phyloP scores from a whole-genome alignment of 345 rosid genomes.

The Bruguiera parviflora region DNA sequence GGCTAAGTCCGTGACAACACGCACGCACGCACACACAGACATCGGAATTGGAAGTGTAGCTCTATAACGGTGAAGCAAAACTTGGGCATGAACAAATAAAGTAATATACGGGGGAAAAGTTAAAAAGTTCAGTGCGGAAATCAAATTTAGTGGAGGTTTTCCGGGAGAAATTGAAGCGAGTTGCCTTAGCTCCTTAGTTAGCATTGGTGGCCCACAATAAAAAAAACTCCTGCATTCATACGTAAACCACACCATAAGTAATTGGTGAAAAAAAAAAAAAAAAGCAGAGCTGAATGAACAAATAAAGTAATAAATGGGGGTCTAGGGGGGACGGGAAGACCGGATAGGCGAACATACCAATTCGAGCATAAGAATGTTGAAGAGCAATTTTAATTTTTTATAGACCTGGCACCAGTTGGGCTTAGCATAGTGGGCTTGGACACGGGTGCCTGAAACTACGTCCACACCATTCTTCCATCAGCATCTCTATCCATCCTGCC shows the following conservation, averaged over 20 bases:
- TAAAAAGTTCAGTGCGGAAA: conserved; percentile 85
- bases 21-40: too few species aligned
- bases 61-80: too few species aligned
- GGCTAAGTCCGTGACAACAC: too few species aligned
- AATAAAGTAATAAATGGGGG: background rate
- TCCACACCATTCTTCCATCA: conserved; percentile 87
- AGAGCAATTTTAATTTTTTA: conserved; percentile 61
- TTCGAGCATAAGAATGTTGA: conserved; percentile 50
- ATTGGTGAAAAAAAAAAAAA: too few species aligned
- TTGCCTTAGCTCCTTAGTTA: conserved; percentile 54
- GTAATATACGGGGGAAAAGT: too few species aligned
- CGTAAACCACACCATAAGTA: background rate
- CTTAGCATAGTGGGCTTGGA: conserved; percentile 80
- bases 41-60: too few species aligned
- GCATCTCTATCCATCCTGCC: conserved; percentile 78
- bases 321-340: background rate
- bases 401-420: conserved; percentile 91
- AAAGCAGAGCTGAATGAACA: background rate
- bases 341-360: conserved; percentile 47
- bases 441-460: conserved; percentile 80
- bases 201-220: conserved; percentile 83
- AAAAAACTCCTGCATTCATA: conserved; percentile 70
- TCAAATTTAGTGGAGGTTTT: conserved; percentile 86
- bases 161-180: conserved; percentile 72
- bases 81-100: too few species aligned